Base-by-base conservation (phyloP, 805 yeast genomes). In the Yamadazyma ubonensis region DNA sequence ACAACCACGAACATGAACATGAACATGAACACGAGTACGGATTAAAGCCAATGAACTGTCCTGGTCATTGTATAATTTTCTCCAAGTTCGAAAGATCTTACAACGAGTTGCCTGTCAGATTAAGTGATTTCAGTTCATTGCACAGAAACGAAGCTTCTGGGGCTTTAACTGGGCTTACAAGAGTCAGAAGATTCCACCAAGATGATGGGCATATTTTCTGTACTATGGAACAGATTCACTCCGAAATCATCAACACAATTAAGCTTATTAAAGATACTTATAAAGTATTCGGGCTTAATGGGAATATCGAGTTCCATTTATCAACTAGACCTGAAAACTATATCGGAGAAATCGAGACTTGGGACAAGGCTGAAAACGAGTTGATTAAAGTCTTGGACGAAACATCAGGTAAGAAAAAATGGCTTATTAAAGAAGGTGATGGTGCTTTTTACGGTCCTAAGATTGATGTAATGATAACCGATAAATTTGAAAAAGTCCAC, bases 201-300 rank as follows among this genome's bases (percentile, higher is more conserved):
- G 99, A 93, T 61, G 99, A 93, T 59, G 98, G 97, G 6, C 99
- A 93, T 54, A 90, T 93, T 19, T 93, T 93, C 59, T 93, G 99
- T 57, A 78, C 83, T 2, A 71, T 75, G 25, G 79, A 75, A 5
- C 99, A 93, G 63, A 81, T 93, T 34, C 76, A 74, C 35, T 52
- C 59, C 21, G 99, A 93, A 56, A 89, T 93, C 35, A 54, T 71
- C 7, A 75, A 78, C 40, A 85, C 93, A 9, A 70, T 93, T 42
- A 73, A 78, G 52, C 68, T 93, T 54, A 77, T 93, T 39, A 83
- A 82, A 52, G 74, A 83, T 45, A 81, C 90, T 25, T 93, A 93
- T 57, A 65, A 68, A 0, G 75, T 78, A 14, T 84, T 90, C 53
- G 85, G 83, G 0, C 71, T 86, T 36, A 44, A 45, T n/a, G 58